Percentiles rank a stretch among this genome's conserved stretches.
Evolutionary conservation across 805 yeast genomes (phyloP).

Genomic region (Candida argentea): DNA sequence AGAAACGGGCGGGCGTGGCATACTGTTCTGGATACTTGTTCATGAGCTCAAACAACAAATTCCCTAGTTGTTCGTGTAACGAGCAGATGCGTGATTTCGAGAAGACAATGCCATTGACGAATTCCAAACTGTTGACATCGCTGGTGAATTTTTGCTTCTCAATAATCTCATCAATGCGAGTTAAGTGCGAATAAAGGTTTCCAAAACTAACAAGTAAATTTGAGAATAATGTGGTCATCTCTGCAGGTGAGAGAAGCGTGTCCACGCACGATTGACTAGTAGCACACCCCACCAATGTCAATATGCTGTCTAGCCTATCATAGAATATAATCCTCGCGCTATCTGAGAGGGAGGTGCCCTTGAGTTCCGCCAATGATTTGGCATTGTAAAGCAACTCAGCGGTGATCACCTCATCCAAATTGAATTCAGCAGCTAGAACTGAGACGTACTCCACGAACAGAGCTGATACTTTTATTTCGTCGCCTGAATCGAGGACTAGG

Average conservation of each 20-base stretch:
- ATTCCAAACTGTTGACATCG: conserved; percentile 36
- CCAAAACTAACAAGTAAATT: conserved; percentile 46
- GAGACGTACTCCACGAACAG: conserved; percentile 54
- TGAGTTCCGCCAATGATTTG: conserved; percentile 21
- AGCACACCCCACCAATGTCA: conserved; percentile 45
- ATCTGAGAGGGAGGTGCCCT: conserved; percentile 43
- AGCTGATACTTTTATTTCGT: conserved; percentile 51
- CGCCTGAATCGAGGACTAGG: conserved; percentile 44
- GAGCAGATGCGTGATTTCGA: conserved; percentile 52
- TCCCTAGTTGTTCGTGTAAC: conserved; percentile 66
- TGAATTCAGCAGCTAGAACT: conserved; percentile 40
- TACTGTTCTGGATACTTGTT: conserved; percentile 23
- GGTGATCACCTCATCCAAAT: conserved; percentile 62
- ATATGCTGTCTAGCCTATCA: conserved; percentile 59
- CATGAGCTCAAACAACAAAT: conserved; percentile 45
- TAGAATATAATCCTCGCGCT: conserved; percentile 62
- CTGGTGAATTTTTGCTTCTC: conserved; percentile 40
- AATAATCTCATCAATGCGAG: conserved; percentile 39
- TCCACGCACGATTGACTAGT: conserved; percentile 13
- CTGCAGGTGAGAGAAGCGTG: conserved; percentile 10
- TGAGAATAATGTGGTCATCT: conserved; percentile 18
- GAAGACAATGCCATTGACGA: conserved; percentile 34
- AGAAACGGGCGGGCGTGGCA: conserved; percentile 22
- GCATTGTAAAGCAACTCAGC: conserved; percentile 59
- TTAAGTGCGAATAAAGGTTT: conserved; percentile 46